Evolutionary conservation across 441 rosid species (phyloP), one percentile per base, ranked within the genome.

Genomic region (Brassica hybrid): DNA sequence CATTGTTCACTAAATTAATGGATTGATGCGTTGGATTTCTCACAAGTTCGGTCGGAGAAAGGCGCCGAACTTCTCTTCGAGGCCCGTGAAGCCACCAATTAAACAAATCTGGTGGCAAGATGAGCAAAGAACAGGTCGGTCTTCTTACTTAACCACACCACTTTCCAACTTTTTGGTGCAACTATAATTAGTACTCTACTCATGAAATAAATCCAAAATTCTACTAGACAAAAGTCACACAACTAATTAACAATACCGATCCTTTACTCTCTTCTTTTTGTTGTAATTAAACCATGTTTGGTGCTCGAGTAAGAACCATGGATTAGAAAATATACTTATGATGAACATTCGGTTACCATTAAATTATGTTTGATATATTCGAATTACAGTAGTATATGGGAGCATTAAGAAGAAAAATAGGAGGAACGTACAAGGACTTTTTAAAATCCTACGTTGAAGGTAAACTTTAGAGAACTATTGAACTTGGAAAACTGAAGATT

Each of bases 391-490:
- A 94, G 96, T 34, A 34, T 91, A 94, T 76, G 99, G 99, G 97
- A 6, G 99, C 99, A 34, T 88, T 91, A 45, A 87, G 96, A 78
- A 89, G 98, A 87, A 94, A 94, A 84, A 89, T 91, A 65, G 98
- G 99, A 77, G 98, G 98, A 50, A 93, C 96, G 4, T 93, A 91
- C 88, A 87, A 89, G 84, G 97, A 94, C 67, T 91, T 94, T 84
- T 93, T 93, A 84, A 93, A 94, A 78, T 94, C 98, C 48, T 93
- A 93, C 61, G 45, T 90, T 7, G 97, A 91, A 7, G 98, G 90
- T 88, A 78, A 27, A 61, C 13, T 64, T 19, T 23, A 17, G 9
- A 79, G 6, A 41, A 18, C 12, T 56, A 13, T 23, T 45, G 6
- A 7, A 12, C 5, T 60, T 56, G 14, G 50, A 1, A n/a, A 16